A percentile compares a stretch with the other conserved stretches of the same genome.
Evolutionary conservation across 805 yeast genomes (phyloP).

Genomic region (Saccharomyces kudriavzevii): DNA sequence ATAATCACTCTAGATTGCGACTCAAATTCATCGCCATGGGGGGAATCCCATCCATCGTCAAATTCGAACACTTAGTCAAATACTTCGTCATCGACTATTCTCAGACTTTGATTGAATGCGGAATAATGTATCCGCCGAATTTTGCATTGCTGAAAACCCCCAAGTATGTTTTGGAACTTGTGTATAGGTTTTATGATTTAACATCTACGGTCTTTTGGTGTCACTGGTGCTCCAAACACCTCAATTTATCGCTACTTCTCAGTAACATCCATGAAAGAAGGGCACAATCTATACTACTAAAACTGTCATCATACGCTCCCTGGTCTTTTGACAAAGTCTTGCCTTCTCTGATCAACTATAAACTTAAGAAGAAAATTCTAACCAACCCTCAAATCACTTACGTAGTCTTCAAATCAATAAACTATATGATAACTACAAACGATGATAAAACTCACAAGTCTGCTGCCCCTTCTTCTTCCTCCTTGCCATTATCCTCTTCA

Average conservation of each 20-base stretch:
- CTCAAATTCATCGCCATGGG: constrained; percentile 19
- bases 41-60: constrained; percentile 16
- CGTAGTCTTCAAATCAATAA: constrained; percentile 20
- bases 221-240: constrained; percentile 20
- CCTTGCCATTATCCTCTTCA: constrained; percentile 4
- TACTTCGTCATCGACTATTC: constrained; percentile 11
- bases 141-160: constrained; percentile 9
- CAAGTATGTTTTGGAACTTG: constrained; percentile 13
- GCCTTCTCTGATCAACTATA: constrained; percentile 3
- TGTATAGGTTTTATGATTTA: constrained; percentile 17
- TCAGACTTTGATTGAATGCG: constrained; percentile 19
- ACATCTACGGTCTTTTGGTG: constrained; percentile 22
- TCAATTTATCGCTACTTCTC: constrained; percentile 10
- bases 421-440: constrained; percentile 10
- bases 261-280: constrained; percentile 9
- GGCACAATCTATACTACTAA: constrained; percentile 20
- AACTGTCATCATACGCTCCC: constrained; percentile 12
- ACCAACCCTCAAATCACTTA: constrained; percentile 13
- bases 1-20: constrained; percentile 16
- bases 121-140: constrained; percentile 16
- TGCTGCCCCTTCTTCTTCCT: background rate
- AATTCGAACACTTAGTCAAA: constrained; percentile 1
- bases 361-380: background rate
- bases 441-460: background rate
- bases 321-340: constrained; percentile 16